A percentile compares a stretch with the other conserved stretches of the same genome.
Evolutionary conservation across 306 rosid genomes (phyloP).

Genomic region (Quercus wislizeni): DNA sequence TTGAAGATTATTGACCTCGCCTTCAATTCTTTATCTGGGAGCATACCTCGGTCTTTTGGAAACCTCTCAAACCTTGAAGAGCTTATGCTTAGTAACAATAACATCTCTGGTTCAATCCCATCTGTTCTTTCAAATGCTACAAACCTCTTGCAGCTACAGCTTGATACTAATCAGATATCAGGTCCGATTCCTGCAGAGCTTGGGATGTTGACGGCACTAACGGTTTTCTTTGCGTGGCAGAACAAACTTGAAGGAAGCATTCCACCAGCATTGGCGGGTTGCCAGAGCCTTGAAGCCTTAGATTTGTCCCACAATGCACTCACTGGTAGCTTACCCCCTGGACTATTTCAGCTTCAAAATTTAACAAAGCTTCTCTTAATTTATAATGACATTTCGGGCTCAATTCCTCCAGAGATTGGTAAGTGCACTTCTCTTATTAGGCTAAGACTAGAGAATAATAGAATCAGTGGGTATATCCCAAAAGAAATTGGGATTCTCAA

Average conservation of each 20-base stretch:
- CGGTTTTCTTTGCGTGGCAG: slow-evolving; percentile 80
- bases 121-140: slow-evolving; percentile 52
- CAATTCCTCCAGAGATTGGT: slow-evolving; percentile 65
- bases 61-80: slow-evolving; percentile 65
- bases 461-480: slow-evolving; percentile 67
- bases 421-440: slow-evolving; percentile 67
- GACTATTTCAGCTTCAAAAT: slow-evolving; percentile 66
- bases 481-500: slow-evolving; percentile 57
- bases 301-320: slow-evolving; percentile 80
- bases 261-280: slow-evolving; percentile 60
- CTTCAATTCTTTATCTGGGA: slow-evolving; percentile 68
- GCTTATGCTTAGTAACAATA: slow-evolving; percentile 82
- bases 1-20: slow-evolving; percentile 66
- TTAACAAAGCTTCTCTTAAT: slow-evolving; percentile 70
- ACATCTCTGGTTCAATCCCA: slow-evolving; percentile 78
- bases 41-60: slow-evolving; percentile 66
- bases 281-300: slow-evolving; percentile 61
- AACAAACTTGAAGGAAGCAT: slow-evolving; percentile 78
- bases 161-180: slow-evolving; percentile 68
- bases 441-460: slow-evolving; percentile 56
- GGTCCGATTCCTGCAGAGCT: slow-evolving; percentile 70
- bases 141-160: slow-evolving; percentile 70
- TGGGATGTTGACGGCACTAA: slow-evolving; percentile 55
- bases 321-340: slow-evolving; percentile 62
- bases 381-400: slow-evolving; percentile 70